Evolutionary conservation across 73 alveolate genomes (phyloP), one percentile per base, ranked within the genome.

Genomic region (Symbiodinium natans): DNA sequence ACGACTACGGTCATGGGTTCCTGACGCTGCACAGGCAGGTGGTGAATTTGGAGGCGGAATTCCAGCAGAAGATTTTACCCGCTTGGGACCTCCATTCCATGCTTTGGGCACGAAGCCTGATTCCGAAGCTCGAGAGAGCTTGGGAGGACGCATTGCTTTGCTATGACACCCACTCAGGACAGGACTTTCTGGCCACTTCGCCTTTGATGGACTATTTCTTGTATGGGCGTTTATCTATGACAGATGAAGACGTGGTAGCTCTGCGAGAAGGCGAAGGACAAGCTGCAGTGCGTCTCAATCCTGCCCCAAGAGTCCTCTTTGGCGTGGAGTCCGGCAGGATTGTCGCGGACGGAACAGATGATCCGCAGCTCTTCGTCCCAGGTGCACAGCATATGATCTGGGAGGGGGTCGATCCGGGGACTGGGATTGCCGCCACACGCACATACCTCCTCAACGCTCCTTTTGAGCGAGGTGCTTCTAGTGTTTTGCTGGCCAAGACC

Each of bases 361-460:
- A 29, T 23, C 71, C 71, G 2, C 71, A 52, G 71, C 71, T 21
- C 23, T 8, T 52, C 23, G 71, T 29, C 2, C 71, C 71, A 29
- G 71, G 27, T 23, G 39, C 80, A n/a, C 31, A 4, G 36, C 80
- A 63, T n/a, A 63, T 63, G 80, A 63, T 63, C 36, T 63, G 80
- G 80, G 80, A 63, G 80, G 80, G 80, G 11, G 80, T 63, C 80
- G 80, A 63, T 63, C 80, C 80, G 11, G 36, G 19, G 17, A 63
- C 80, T 3, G 80, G 80, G 19, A 25, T 63, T 63, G 80, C 80
- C 33, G 80, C 80, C 36, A 63, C 80, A 1, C 80, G 80, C 39
- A 63, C 80, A n/a, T 63, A 63, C 80, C 80, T 63, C 80, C 80
- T 63, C 80, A 63, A 63, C 80, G 27, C 80, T 31, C 80, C 80